phyloP scores from a whole-genome alignment of 164 flowering plant species.

The Magnolia officinalis region DNA sequence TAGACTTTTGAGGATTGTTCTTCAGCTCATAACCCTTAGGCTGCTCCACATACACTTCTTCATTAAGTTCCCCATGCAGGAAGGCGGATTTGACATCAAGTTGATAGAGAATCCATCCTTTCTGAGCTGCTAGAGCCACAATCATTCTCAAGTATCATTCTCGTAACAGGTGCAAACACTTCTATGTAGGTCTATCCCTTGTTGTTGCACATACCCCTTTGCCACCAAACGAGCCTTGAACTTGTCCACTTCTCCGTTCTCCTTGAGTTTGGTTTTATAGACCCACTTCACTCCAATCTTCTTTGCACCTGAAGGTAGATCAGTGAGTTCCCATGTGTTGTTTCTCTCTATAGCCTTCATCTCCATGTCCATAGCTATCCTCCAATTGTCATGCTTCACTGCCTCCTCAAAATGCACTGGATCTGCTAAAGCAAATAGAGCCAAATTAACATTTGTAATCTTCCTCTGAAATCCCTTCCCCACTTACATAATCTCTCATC shows the following conservation, averaged over 20 bases:
- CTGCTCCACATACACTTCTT: too few relatives aligned
- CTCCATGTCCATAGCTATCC: slow-evolving; percentile 8
- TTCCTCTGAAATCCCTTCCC: not conserved
- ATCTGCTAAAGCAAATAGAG: not conserved
- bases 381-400: slow-evolving; percentile 2
- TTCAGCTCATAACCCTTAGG: too few relatives aligned
- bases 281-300: slow-evolving; percentile 3
- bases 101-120: too few relatives aligned
- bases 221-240: not conserved
- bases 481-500: too few relatives aligned
- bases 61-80: too few relatives aligned
- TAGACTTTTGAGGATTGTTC: too few relatives aligned
- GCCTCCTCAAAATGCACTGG: slow-evolving; percentile 11
- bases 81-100: too few relatives aligned
- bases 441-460: not conserved
- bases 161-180: too few relatives aligned
- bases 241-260: not conserved
- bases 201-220: not conserved
- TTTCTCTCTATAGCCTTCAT: not conserved
- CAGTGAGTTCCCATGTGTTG: slow-evolving; percentile 7
- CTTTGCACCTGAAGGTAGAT: slow-evolving; percentile 10
- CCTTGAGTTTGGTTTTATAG: not conserved
- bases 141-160: too few relatives aligned
- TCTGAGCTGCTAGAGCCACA: too few relatives aligned
- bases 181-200: not conserved